phyloP scores from a whole-genome alignment of 441 rosid genomes.

The Isatis lusitanica region DNA sequence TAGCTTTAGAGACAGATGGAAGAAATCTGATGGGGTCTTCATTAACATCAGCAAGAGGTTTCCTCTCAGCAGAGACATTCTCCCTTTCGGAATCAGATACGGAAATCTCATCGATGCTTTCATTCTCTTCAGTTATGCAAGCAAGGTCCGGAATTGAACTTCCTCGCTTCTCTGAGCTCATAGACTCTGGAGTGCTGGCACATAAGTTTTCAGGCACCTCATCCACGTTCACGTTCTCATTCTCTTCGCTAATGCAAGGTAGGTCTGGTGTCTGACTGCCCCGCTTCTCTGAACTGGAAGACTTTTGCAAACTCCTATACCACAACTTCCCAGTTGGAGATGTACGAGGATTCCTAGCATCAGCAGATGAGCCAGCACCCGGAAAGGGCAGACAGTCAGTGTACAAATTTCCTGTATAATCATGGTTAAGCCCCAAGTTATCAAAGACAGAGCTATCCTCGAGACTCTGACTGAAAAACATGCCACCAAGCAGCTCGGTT shows the following conservation, averaged over 20 bases:
- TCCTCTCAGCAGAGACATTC: slow-evolving; percentile 48
- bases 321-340: slow-evolving; percentile 77
- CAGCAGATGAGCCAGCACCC: slow-evolving; percentile 42
- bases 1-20: slow-evolving; percentile 54
- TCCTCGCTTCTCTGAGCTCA: slow-evolving; percentile 62
- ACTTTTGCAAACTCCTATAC: slow-evolving; percentile 61
- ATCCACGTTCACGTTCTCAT: slow-evolving; percentile 51
- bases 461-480: slow-evolving; percentile 41
- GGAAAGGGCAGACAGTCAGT: slow-evolving; percentile 53
- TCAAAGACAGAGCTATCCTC: slow-evolving; percentile 43
- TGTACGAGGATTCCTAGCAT: slow-evolving; percentile 47
- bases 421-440: slow-evolving; percentile 38
- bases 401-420: slow-evolving; percentile 42
- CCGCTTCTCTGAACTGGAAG: slow-evolving; percentile 72
- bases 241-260: slow-evolving; percentile 86
- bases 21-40: slow-evolving; percentile 43
- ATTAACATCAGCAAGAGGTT: slow-evolving; percentile 58
- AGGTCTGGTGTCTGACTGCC: slow-evolving; percentile 75
- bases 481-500: slow-evolving; percentile 60
- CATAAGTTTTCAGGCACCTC: slow-evolving; percentile 47
- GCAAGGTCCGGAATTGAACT: slow-evolving; percentile 78
- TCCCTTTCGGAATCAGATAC: slow-evolving; percentile 36
- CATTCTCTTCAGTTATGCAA: slow-evolving; percentile 82
- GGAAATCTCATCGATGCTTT: slow-evolving; percentile 49
- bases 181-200: slow-evolving; percentile 39